Percentiles rank a stretch among this genome's conserved stretches.
Evolutionary conservation across 2,329 filamentous ascomycete species (phyloP).

Genomic region (Fusarium newnesense): DNA sequence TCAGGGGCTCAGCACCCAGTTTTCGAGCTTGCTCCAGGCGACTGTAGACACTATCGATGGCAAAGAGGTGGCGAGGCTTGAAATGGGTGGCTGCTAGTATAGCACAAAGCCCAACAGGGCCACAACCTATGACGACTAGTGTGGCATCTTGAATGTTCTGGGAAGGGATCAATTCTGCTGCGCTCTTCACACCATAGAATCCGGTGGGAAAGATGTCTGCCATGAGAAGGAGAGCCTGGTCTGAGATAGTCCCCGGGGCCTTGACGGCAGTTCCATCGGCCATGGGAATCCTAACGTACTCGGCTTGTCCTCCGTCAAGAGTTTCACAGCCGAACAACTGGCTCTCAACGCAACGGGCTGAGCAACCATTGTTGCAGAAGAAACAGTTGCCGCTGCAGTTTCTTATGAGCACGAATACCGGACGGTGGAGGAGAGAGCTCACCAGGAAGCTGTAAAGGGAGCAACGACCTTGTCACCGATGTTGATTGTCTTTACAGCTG

Average conservation of each 20-base stretch:
- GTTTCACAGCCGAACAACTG: slow-evolving; percentile 75
- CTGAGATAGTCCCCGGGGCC: slow-evolving; percentile 73
- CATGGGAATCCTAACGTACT: slow-evolving; percentile 82
- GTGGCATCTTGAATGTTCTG: slow-evolving; percentile 62
- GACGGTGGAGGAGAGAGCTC: slow-evolving; percentile 42
- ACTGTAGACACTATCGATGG: slow-evolving; percentile 80
- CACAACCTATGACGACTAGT: slow-evolving; percentile 85
- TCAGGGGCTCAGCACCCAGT: slow-evolving; percentile 84
- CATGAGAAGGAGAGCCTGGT: slow-evolving; percentile 85
- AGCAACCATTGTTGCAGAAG: slow-evolving; percentile 82
- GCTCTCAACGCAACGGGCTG: slow-evolving; percentile 78
- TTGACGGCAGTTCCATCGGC: slow-evolving; percentile 85
- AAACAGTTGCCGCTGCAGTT: slow-evolving; percentile 70
- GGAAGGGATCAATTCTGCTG: slow-evolving; percentile 69
- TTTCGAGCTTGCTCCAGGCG: slow-evolving; percentile 77
- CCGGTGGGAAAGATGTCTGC: slow-evolving; percentile 92
- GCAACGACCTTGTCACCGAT: slow-evolving; percentile 83
- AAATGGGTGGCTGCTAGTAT: slow-evolving; percentile 80
- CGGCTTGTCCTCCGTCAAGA: slow-evolving; percentile 83
- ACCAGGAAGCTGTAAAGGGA: slow-evolving; percentile 86
- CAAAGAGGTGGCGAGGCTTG: slow-evolving; percentile 79
- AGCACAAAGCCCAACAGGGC: slow-evolving; percentile 86
- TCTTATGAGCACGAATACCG: slow-evolving; percentile 2
- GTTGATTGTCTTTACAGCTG: slow-evolving; percentile 73
- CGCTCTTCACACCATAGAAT: slow-evolving; percentile 84